phyloP scores from a whole-genome alignment of 306 rosid species.

The Pyrus communis region DNA sequence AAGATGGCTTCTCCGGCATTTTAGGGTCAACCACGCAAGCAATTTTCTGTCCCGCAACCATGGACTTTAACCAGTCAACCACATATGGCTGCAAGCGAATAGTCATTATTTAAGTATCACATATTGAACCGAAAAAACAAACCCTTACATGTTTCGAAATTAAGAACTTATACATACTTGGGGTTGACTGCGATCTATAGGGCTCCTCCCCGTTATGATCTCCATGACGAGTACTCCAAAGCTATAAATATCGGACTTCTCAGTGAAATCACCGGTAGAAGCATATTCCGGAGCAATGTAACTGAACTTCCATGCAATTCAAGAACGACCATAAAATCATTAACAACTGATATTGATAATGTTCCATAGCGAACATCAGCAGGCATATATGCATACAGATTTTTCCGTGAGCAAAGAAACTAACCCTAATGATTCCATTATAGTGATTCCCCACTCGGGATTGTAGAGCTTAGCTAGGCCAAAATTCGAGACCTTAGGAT shows the following conservation, averaged over 20 bases:
- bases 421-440: constrained; percentile 38
- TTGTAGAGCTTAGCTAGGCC: constrained; percentile 38
- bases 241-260: constrained; percentile 44
- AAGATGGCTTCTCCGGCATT: constrained; percentile 38
- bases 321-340: background rate
- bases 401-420: background rate
- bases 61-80: constrained; percentile 53
- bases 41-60: constrained; percentile 29
- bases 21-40: constrained; percentile 35
- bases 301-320: constrained; percentile 26
- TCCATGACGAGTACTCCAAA: constrained; percentile 68
- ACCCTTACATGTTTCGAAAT: background rate
- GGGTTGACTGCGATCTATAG: constrained; percentile 19
- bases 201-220: constrained; percentile 47
- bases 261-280: constrained; percentile 18
- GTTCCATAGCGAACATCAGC: background rate
- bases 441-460: constrained; percentile 19
- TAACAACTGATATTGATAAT: background rate
- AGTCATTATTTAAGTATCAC: background rate
- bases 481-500: constrained; percentile 50
- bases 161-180: constrained; percentile 34
- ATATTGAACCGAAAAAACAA: background rate
- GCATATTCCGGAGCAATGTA: constrained; percentile 24
- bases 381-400: background rate
- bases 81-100: constrained; percentile 35